phyloP scores from a whole-genome alignment of 805 yeast species.

The Myxozyma melibiosi region DNA sequence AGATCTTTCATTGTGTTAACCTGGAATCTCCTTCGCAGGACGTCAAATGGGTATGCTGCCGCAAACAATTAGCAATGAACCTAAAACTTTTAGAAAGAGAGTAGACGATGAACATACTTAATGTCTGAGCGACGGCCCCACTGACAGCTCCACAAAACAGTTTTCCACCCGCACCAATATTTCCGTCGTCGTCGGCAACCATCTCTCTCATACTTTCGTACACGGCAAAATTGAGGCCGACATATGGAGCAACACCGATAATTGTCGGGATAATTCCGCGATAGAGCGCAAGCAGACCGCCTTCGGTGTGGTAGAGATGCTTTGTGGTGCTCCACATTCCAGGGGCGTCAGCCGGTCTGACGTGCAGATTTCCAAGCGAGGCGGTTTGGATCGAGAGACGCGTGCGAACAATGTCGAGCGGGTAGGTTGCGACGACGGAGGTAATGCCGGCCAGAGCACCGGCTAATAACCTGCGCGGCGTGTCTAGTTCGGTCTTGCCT shows the following conservation, averaged over 20 bases:
- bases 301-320: constrained; percentile 71
- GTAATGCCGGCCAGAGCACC: constrained; percentile 83
- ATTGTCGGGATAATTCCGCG: constrained; percentile 90
- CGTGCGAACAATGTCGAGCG: constrained; percentile 88
- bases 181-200: constrained; percentile 43
- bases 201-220: constrained; percentile 78
- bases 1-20: constrained; percentile 79
- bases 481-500: constrained; percentile 47
- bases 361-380: constrained; percentile 43
- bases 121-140: constrained; percentile 86
- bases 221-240: constrained; percentile 86
- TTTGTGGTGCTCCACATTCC: constrained; percentile 63
- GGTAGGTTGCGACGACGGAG: constrained; percentile 84
- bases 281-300: constrained; percentile 76
- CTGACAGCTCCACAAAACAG: constrained; percentile 79
- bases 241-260: constrained; percentile 94
- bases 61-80: neutral
- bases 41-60: constrained; percentile 81
- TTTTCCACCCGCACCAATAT: constrained; percentile 54
- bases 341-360: constrained; percentile 46
- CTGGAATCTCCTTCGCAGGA: constrained; percentile 86
- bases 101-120: constrained; percentile 43
- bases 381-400: constrained; percentile 90
- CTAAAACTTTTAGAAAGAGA: neutral
- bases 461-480: constrained; percentile 63